Base-by-base conservation (phyloP, 345 rosid genomes). In the Crucihimalaya himalaica region DNA sequence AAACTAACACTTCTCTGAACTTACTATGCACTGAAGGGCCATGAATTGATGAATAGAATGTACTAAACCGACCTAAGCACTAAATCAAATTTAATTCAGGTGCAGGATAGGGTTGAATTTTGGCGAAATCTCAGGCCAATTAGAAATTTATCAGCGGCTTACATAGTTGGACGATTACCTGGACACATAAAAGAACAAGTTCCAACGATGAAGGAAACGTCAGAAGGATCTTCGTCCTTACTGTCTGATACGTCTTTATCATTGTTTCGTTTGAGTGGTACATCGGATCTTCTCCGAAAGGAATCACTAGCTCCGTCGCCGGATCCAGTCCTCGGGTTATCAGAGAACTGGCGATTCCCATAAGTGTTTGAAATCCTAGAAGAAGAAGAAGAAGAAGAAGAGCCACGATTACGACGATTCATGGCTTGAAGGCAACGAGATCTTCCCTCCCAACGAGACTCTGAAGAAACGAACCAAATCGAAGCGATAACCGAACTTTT, bases 161-260 rank as follows among this genome's bases (percentile, higher is more conserved):
- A 1, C 11, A 15, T 9, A 32, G 57, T 29, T 52, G 5, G 58
- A 52, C 52, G 74, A 20, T 19, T 66, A 94, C 98, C 97, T 31
- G 97, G 94, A 81, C 96, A 94, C 96, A 94, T 91, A 71, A 79
- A 84, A 71, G 89, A 87, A 83, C 97, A 89, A 69, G 91, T 91
- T 70, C 97, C 96, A 51, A 83, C 76, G 40, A 89, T 75, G 58
- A 79, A 74, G 20, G 80, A 63, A 10, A 47, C 78, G n/a, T 74
- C 65, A 61, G 56, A 19, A 59, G 18, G 12, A 56, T 72, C 71
- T 65, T 6, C 60, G 0, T 13, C 76, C 19, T 70, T 46, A 27
- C 34, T 45, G 5, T 53, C 48, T 32, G 56, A 51, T 61, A 39
- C 66, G 0, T 65, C 31, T 77, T 58, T 59, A 11, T 29, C 70